These are phyloP conservation scores for Glonium stellatum DNA, from an alignment of 495 filamentous ascomycete genomes.

Conservation along the genomic window DNA sequence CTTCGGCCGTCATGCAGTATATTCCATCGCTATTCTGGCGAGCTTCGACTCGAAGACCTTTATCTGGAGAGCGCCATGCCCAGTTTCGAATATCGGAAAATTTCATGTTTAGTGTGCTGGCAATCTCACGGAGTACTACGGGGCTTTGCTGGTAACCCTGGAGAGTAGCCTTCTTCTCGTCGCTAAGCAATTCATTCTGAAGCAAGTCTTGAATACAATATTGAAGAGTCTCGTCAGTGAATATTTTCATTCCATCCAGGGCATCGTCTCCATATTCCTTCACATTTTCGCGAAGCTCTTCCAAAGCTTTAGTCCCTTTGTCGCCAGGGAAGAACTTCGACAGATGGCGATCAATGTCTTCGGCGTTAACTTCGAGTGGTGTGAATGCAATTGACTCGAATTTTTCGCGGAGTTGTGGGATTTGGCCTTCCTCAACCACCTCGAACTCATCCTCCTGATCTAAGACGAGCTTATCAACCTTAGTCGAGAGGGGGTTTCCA, in stretches of 20 bases:
- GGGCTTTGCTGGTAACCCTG: constrained; percentile 19
- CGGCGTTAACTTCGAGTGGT: constrained; percentile 4
- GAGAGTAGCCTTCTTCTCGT: constrained; percentile 13
- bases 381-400: constrained; percentile 18
- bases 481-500: constrained; percentile 3
- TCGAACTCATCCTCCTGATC: constrained; percentile 20
- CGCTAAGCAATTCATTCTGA: constrained; percentile 2
- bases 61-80: constrained; percentile 15
- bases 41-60: constrained; percentile 17
- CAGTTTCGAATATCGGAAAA: constrained; percentile 15
- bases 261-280: constrained; percentile 4
- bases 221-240: constrained; percentile 9
- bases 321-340: constrained; percentile 6
- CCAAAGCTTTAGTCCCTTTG: background rate
- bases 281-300: constrained; percentile 7
- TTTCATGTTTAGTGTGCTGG: constrained; percentile 10
- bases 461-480: constrained; percentile 8
- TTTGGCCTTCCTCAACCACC: constrained; percentile 15
- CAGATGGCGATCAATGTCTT: constrained; percentile 17
- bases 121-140: constrained; percentile 12
- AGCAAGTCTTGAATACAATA: constrained; percentile 22
- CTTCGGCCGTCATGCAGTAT: constrained; percentile 16
- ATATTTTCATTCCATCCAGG: background rate
- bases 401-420: constrained; percentile 12
- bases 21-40: constrained; percentile 13